Evolutionary conservation across 495 filamentous ascomycete species (phyloP).

Genomic region (Podospora sp.): DNA sequence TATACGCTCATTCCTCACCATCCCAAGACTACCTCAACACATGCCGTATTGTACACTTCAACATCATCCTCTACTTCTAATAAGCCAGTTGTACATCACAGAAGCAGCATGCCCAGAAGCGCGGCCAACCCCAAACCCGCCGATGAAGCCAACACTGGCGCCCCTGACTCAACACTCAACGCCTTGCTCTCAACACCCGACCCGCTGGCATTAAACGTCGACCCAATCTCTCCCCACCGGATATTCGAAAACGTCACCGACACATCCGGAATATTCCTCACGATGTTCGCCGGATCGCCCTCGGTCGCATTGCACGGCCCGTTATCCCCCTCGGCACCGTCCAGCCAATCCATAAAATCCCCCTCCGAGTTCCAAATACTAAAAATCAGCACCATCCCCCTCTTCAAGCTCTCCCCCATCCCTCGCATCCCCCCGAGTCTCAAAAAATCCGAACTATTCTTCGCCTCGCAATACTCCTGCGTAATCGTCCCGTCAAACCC

Average conservation of each 20-base stretch:
- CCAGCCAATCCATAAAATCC: slow-evolving; percentile 67
- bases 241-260: slow-evolving; percentile 65
- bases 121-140: not conserved
- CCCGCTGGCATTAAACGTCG: slow-evolving; percentile 44
- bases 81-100: not conserved
- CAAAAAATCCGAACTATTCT: slow-evolving; percentile 55
- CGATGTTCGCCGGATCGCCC: slow-evolving; percentile 53
- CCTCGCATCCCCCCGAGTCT: slow-evolving; percentile 56
- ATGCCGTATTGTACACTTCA: not conserved
- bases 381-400: slow-evolving; percentile 69
- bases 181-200: not conserved
- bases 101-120: not conserved
- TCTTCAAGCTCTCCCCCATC: slow-evolving; percentile 60
- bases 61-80: not conserved
- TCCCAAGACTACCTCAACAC: not conserved
- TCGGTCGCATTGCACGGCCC: slow-evolving; percentile 63
- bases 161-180: slow-evolving; percentile 2
- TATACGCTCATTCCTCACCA: too few relatives aligned
- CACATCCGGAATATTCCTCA: slow-evolving; percentile 47
- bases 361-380: slow-evolving; percentile 64
- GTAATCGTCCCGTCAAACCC: slow-evolving; percentile 53
- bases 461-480: slow-evolving; percentile 59
- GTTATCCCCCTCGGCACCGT: slow-evolving; percentile 45
- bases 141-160: not conserved
- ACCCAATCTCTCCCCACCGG: slow-evolving; percentile 65